A percentile compares a stretch with the other conserved stretches of the same genome.
Conservation (phyloP, 116 monocot species). For the Trichopus zeylanicus region DNA sequence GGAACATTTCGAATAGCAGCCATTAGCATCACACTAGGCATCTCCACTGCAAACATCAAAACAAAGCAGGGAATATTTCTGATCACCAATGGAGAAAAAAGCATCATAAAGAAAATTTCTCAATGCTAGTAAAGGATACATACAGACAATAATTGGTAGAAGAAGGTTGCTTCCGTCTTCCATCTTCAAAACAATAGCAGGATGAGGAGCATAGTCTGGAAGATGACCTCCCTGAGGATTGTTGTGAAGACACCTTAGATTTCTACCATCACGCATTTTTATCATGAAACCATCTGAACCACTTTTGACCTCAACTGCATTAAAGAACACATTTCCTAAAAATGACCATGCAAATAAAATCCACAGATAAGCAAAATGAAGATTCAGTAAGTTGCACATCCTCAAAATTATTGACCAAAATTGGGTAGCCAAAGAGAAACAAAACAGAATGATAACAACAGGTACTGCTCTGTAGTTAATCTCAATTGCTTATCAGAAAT, state of each 20-base stretch:
- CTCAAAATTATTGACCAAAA: background rate
- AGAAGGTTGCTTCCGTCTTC: constrained; percentile 90
- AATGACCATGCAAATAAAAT: background rate
- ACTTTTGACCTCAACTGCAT: constrained; percentile 85
- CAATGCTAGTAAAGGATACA: constrained; percentile 11
- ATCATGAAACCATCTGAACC: constrained; percentile 80
- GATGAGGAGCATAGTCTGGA: constrained; percentile 83
- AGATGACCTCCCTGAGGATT: constrained; percentile 57
- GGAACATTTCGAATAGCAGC: constrained; percentile 83
- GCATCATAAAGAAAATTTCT: background rate
- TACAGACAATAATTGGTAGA: constrained; percentile 95
- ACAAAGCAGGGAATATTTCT: background rate
- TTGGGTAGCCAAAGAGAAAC: background rate
- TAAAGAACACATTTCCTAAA: background rate
- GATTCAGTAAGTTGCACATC: background rate
- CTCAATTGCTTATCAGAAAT: no score
- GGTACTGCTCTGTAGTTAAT: no score
- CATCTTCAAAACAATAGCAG: constrained; percentile 91
- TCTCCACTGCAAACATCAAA: constrained; percentile 61
- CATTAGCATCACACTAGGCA: constrained; percentile 83
- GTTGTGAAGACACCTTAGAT: constrained; percentile 75
- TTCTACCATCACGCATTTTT: constrained; percentile 77
- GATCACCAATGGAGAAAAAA: background rate
- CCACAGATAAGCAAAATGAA: background rate
- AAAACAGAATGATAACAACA: background rate